These are phyloP conservation scores for Podaxis carcinomalis DNA, from an alignment of 768 basidiomycete genomes.

Conservation along the genomic window DNA sequence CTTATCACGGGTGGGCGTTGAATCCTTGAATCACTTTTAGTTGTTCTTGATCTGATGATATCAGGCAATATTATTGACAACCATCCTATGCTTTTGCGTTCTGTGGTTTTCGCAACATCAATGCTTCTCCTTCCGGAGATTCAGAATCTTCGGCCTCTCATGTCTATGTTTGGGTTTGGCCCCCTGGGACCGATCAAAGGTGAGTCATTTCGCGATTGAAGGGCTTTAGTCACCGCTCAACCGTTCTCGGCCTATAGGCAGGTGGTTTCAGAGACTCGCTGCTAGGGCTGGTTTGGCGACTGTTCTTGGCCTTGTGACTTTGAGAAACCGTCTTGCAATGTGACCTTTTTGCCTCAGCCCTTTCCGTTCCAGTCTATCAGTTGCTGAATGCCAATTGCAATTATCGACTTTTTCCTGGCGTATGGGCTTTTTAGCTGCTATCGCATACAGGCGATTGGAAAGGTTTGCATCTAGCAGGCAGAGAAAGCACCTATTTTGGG, in stretches of 20 bases:
- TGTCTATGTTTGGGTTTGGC: slow-evolving; percentile 31
- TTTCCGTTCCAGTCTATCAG: background rate
- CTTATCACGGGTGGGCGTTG: slow-evolving; percentile 8
- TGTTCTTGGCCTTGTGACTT: too few species aligned
- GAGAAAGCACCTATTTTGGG: too few species aligned
- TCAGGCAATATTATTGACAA: slow-evolving; percentile 33
- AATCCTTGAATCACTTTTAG: too few species aligned
- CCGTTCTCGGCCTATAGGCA: background rate
- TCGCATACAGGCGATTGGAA: too few species aligned
- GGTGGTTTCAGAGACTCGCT: too few species aligned
- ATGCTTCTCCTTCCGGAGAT: slow-evolving; percentile 25
- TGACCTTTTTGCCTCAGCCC: background rate
- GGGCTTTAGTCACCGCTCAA: background rate
- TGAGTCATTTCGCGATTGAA: background rate
- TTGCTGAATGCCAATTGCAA: background rate
- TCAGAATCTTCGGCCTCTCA: slow-evolving; percentile 24
- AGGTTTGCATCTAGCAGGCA: too few species aligned
- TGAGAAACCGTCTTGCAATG: background rate
- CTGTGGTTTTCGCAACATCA: slow-evolving; percentile 19
- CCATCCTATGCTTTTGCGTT: slow-evolving; percentile 25
- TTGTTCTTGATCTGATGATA: too few species aligned
- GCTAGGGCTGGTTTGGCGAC: too few species aligned
- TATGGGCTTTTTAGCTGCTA: too few species aligned
- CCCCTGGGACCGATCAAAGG: slow-evolving; percentile 29
- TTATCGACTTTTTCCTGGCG: background rate